Evolutionary conservation across 139 green algal species (phyloP), one percentile per base, ranked within the genome.

Genomic region (Tetraselmis chui): DNA sequence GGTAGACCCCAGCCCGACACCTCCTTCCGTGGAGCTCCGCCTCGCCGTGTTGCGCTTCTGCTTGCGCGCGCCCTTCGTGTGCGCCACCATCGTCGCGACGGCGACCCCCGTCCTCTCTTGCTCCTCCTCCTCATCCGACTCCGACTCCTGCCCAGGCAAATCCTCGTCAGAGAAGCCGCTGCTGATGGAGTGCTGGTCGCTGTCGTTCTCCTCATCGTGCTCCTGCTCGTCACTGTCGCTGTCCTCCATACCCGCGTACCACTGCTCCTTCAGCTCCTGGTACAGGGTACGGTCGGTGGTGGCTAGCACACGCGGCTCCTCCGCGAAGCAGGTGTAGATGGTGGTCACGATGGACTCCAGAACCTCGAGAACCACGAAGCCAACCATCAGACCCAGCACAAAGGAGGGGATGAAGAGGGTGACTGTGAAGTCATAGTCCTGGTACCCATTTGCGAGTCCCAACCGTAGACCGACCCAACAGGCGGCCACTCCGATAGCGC

Each of bases 251-350:
- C n/a, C 76, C 76, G 29, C 76, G n/a, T 79, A 29, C 76, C 76
- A 79, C 28, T 25, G 18, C 28, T 79, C 76, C 28, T 45, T 27
- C 23, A 79, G 27, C n/a, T 79, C 76, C 76, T 45, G 27, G 76
- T 79, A 79, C 28, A 79, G 76, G 2, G 27, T 79, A 2, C 18
- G 27, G 28, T 79, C 76, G 28, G 76, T 79, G 1, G 18, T 22
- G 28, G 32, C 76, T 29, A 79, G 76, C 28, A 59, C 28, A 5
- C 28, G 28, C 28, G 76, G 76, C 18, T 79, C 76, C 28, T 79
- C 76, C 76, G 76, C 76, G n/a, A 79, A 79, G 28, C n/a, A 28
- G 18, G 29, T 32, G 76, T 79, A 79, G 76, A 79, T 79, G 76
- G 76, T 32, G 28, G 23, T 79, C 28, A 27, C 2, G n/a, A 32